Conservation (phyloP, 257 asterid genomes). For the Cynanchum wilfordii region DNA sequence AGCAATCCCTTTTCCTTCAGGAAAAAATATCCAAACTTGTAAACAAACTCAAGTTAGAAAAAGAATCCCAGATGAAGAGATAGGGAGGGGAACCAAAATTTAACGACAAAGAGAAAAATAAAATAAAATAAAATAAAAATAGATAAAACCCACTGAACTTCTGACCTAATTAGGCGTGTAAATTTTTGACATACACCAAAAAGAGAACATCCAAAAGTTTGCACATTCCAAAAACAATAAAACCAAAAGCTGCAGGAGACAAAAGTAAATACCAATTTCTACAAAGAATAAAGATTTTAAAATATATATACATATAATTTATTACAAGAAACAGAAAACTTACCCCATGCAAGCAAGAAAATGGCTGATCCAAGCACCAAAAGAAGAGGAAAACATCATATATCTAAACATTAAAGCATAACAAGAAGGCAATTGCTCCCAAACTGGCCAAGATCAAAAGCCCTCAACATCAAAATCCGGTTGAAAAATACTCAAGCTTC, state of each 20-base stretch:
- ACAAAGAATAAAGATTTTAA: neutral
- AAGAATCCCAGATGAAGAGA: neutral
- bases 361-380: constrained; percentile 61
- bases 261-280: neutral
- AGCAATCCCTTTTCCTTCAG: neutral
- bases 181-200: neutral
- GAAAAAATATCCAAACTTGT: neutral
- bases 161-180: neutral
- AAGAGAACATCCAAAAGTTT: neutral
- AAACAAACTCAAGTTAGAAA: neutral
- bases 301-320: neutral
- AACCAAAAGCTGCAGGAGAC: neutral
- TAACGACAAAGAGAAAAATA: neutral
- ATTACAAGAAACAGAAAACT: constrained; percentile 34
- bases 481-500: neutral
- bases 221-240: neutral
- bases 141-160: neutral
- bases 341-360: constrained; percentile 82
- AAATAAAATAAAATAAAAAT: neutral
- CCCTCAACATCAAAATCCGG: constrained; percentile 15
- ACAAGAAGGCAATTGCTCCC: constrained; percentile 3
- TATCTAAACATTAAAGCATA: constrained; percentile 27
- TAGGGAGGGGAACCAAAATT: neutral
- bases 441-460: constrained; percentile 20
- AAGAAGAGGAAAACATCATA: constrained; percentile 55